Evolutionary conservation across 169 alveolate genomes (phyloP).

Genomic region (Cryptosporidium canis): DNA sequence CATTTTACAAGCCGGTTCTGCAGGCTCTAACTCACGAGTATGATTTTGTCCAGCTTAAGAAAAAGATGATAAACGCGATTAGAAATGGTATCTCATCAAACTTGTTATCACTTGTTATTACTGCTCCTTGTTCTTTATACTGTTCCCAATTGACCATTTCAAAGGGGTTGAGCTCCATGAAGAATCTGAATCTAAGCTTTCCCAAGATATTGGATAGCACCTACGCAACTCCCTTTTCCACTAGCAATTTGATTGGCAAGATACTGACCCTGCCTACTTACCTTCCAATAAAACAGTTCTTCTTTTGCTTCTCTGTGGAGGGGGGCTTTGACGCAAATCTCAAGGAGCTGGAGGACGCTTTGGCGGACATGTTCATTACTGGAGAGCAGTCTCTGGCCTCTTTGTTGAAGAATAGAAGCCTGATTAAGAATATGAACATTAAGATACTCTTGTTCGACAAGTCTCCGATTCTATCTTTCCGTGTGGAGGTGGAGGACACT

Average conservation of each 20-base stretch:
- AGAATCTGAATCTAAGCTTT: not conserved
- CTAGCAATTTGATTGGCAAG: constrained; percentile 37
- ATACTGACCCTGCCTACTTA: constrained; percentile 1
- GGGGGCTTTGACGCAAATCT: constrained; percentile 3
- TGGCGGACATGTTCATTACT: not conserved
- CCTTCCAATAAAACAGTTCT: not conserved
- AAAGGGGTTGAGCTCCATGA: constrained; percentile 1
- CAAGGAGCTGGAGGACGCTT: constrained; percentile 10
- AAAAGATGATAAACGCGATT: not conserved
- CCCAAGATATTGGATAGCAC: not conserved
- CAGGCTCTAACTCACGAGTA: not conserved
- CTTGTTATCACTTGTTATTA: constrained; percentile 17
- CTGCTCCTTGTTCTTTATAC: not conserved
- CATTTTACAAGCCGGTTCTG: not conserved
- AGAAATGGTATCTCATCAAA: constrained; percentile 41
- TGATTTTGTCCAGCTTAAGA: not conserved
- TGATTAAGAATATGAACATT: constrained; percentile 9
- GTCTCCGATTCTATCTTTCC: constrained; percentile 17
- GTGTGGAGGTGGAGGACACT: not conserved
- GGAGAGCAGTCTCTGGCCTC: not conserved
- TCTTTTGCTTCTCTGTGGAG: constrained; percentile 31
- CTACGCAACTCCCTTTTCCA: constrained; percentile 5
- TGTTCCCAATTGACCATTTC: not conserved
- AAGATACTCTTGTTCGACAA: not conserved
- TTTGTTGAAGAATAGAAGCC: not conserved